phyloP scores from a whole-genome alignment of 2,329 filamentous ascomycete species.

The Zymoseptoria tritici region DNA sequence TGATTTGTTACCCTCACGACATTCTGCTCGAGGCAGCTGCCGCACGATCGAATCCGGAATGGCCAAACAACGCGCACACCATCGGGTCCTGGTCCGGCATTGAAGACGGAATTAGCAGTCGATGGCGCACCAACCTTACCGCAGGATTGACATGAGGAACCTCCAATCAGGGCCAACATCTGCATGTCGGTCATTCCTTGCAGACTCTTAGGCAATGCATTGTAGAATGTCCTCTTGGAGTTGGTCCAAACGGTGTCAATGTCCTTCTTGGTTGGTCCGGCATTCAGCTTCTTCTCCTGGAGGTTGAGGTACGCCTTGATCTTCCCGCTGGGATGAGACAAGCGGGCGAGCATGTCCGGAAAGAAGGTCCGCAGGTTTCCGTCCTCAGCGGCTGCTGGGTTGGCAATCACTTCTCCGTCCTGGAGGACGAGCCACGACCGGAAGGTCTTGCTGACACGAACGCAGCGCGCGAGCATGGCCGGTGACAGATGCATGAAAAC shows the following conservation, averaged over 20 bases:
- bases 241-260: conserved; percentile 64
- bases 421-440: conserved; percentile 4
- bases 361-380: neutral
- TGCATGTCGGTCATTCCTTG: conserved; percentile 58
- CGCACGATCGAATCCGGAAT: conserved; percentile 61
- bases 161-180: conserved; percentile 67
- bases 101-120: conserved; percentile 40
- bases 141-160: conserved; percentile 62
- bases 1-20: conserved; percentile 54
- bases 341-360: neutral
- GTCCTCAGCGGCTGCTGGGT: neutral
- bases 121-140: conserved; percentile 32
- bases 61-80: conserved; percentile 62
- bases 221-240: conserved; percentile 59
- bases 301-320: conserved; percentile 8
- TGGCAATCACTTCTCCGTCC: neutral
- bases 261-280: conserved; percentile 27
- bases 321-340: neutral
- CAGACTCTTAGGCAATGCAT: conserved; percentile 62
- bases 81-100: conserved; percentile 54
- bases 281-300: conserved; percentile 9
- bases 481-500: conserved; percentile 28
- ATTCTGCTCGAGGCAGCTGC: conserved; percentile 53
- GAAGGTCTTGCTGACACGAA: conserved; percentile 26
- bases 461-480: conserved; percentile 26